Evolutionary conservation across 345 rosid genomes (phyloP), one percentile per base, ranked within the genome.

Genomic region (Eucalyptus marginata): DNA sequence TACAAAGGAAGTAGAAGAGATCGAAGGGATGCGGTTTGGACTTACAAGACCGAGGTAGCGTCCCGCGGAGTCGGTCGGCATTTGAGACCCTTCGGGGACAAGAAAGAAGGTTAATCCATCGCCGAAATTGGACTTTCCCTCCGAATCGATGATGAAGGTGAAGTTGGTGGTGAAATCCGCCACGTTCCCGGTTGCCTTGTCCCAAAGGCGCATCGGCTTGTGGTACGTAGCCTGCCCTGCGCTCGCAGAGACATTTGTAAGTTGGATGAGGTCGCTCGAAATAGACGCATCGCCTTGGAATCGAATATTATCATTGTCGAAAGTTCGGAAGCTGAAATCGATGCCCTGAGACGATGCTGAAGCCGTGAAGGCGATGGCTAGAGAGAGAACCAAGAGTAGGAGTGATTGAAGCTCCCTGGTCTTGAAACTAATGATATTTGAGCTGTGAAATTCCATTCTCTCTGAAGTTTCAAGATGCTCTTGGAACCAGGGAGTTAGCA

Each of bases 101-200:
- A 92, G n/a, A 58, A 92, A 92, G 87, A 92, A 90, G 14, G 91
- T 49, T 25, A 92, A 2, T 16, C 91, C 93, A 83, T 90, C 91
- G 3, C 76, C 88, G 22, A 54, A 46, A 0, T 1, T 2, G 3
- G n/a, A 1, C 1, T 2, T 3, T 4, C 3, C 15, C 5, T 47
- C 46, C 6, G 90, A 66, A 25, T 84, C 6, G 36, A 86, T 18
- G 43, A 89, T 87, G 86, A 90, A 92, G 25, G 89, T 43, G 79
- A 90, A 92, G 58, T 71, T 83, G 62, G 93, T 86, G 4, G 87
- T 31, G 90, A 89, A 89, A 49, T 86, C 81, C 29, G 90, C 83
- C 80, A 86, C 47, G 22, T 47, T 86, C 27, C 90, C 84, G 8
- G 90, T 84, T 0, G 59, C 81, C 24, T n/a, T 36, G 36, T 89